Conservation (phyloP, 257 asterid species). For the Salvia splendens region DNA sequence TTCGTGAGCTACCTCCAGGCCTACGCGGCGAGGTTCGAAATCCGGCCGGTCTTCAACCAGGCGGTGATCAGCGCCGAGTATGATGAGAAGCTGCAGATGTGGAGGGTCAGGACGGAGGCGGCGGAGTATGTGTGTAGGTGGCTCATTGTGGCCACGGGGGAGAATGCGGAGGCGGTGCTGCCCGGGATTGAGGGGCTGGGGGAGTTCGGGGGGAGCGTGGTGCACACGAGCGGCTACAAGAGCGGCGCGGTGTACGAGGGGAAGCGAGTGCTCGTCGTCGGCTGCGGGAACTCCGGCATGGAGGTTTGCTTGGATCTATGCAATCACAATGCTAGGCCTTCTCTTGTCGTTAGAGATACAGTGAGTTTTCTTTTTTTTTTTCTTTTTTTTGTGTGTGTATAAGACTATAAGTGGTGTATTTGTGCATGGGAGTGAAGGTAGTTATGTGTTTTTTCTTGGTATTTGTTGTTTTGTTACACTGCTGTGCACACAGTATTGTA, state of each 20-base stretch:
- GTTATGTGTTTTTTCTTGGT: no score
- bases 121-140: conserved; percentile 60
- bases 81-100: conserved; percentile 44
- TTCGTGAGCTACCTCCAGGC: conserved; percentile 56
- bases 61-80: conserved; percentile 55
- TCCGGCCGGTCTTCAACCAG: conserved; percentile 56
- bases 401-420: conserved; percentile 1
- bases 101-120: conserved; percentile 53
- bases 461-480: neutral
- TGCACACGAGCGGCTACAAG: conserved; percentile 73
- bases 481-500: no score
- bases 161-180: conserved; percentile 73
- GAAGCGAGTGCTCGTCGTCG: conserved; percentile 73
- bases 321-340: conserved; percentile 59
- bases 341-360: conserved; percentile 73
- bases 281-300: conserved; percentile 97
- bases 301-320: conserved; percentile 94
- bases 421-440: conserved; percentile 38
- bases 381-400: conserved; percentile 4
- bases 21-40: conserved; percentile 59
- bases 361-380: conserved; percentile 42
- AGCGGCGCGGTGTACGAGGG: conserved; percentile 54
- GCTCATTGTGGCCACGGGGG: conserved; percentile 86
- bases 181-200: conserved; percentile 60
- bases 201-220: conserved; percentile 50